Evolutionary conservation across 768 basidiomycete species (phyloP).

Genomic region (Russula compacta): DNA sequence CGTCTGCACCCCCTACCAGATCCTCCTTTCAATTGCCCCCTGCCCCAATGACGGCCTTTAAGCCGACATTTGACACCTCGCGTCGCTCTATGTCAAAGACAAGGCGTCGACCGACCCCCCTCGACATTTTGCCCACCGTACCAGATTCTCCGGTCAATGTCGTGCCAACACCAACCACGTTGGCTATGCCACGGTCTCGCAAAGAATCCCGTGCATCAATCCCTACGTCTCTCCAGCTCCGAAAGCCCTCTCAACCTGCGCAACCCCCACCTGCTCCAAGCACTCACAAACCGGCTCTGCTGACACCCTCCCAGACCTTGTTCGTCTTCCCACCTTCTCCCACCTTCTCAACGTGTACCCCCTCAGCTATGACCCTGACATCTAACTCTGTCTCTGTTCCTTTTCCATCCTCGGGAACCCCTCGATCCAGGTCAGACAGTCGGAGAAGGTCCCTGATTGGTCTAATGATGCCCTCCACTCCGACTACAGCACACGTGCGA

Average conservation of each 20-base stretch:
- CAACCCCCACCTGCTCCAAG: conserved; percentile 22
- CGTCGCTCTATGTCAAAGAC: conserved; percentile 31
- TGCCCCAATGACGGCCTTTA: conserved; percentile 41
- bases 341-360: conserved; percentile 46
- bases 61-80: conserved; percentile 40
- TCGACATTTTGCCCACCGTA: conserved; percentile 57
- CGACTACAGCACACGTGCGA: conserved; percentile 74
- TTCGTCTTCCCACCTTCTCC: conserved; percentile 84
- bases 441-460: conserved; percentile 70
- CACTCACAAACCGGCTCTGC: conserved; percentile 21
- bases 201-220: conserved; percentile 46
- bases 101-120: conserved; percentile 53
- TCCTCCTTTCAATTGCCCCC: conserved; percentile 21
- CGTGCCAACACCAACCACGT: conserved; percentile 31
- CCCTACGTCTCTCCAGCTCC: conserved; percentile 50
- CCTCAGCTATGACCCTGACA: conserved; percentile 75
- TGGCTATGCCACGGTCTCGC: conserved; percentile 33
- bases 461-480: conserved; percentile 54
- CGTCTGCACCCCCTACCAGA: conserved; percentile 15
- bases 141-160: conserved; percentile 61
- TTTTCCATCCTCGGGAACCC: conserved; percentile 54
- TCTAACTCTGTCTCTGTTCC: conserved; percentile 46
- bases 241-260: conserved; percentile 19
- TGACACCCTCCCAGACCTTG: conserved; percentile 71
- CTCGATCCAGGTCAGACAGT: conserved; percentile 57